A percentile compares a stretch with the other conserved stretches of the same genome.
Evolutionary conservation across 169 alveolate genomes (phyloP).

Genomic region (Babesia sp.): DNA sequence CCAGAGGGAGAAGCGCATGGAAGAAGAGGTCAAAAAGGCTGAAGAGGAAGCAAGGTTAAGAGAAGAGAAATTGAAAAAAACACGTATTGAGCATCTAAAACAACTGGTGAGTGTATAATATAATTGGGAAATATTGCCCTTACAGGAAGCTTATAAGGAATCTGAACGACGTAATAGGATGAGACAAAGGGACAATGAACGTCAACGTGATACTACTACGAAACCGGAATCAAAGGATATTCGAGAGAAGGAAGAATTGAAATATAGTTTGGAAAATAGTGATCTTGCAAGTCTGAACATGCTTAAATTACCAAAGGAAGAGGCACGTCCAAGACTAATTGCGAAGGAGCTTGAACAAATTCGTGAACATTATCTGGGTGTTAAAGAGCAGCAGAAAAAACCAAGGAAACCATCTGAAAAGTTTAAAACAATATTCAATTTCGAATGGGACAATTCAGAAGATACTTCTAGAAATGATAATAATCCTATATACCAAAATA

Average conservation of each 20-base stretch:
- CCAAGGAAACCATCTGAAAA: slow-evolving; percentile 91
- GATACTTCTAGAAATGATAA: slow-evolving; percentile 83
- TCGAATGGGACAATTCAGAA: slow-evolving; percentile 88
- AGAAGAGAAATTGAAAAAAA: slow-evolving; percentile 31
- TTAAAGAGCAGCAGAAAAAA: slow-evolving; percentile 82
- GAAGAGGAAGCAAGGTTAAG: slow-evolving; percentile 20
- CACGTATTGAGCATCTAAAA: slow-evolving; percentile 12
- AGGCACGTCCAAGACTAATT: slow-evolving; percentile 60
- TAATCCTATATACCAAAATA: slow-evolving; percentile 87
- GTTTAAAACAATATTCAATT: slow-evolving; percentile 81
- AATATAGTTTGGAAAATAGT: slow-evolving; percentile 47
- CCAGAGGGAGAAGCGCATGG: slow-evolving; percentile 62
- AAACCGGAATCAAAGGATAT: background rate
- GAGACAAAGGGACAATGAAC: slow-evolving; percentile 24
- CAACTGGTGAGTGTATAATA: slow-evolving; percentile 7
- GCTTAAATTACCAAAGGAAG: slow-evolving; percentile 41
- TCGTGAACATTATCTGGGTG: slow-evolving; percentile 86
- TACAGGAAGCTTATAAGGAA: slow-evolving; percentile 16
- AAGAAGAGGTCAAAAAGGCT: slow-evolving; percentile 53
- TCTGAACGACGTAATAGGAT: slow-evolving; percentile 25
- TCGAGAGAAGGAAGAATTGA: background rate
- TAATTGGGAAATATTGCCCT: background rate
- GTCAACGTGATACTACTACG: slow-evolving; percentile 16
- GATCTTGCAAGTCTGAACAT: slow-evolving; percentile 59
- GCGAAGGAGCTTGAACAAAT: slow-evolving; percentile 86